A percentile compares a stretch with the other conserved stretches of the same genome.
Conservation (phyloP, 192 early-diverging fungal species). For the Coemansia sp. region DNA sequence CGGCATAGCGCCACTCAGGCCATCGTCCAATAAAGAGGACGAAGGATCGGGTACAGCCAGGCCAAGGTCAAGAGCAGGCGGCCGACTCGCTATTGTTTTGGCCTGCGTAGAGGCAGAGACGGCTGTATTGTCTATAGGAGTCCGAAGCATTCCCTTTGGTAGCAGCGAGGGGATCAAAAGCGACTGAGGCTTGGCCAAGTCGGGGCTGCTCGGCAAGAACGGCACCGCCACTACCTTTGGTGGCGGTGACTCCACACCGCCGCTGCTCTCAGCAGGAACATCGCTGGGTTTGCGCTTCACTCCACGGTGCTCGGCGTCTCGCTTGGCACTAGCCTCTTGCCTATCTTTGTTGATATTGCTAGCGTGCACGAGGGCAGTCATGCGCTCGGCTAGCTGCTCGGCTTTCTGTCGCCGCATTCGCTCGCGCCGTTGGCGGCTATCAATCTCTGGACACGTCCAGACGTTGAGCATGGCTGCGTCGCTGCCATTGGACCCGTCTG, state of each 20-base stretch:
- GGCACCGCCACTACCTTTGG: neutral
- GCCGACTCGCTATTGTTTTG: neutral
- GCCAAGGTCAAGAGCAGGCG: neutral
- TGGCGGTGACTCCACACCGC: no score
- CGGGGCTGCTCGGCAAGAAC: constrained; percentile 12
- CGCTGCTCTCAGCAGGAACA: no score
- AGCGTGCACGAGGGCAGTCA: constrained; percentile 27
- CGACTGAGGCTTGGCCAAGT: constrained; percentile 32
- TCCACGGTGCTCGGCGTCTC: neutral
- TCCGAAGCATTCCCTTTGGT: constrained; percentile 34
- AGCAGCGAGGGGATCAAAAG: constrained; percentile 47
- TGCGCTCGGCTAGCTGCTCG: constrained; percentile 19
- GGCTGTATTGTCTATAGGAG: neutral
- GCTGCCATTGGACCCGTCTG: neutral
- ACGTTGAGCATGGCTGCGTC: constrained; percentile 7
- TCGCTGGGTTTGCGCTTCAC: constrained; percentile 14
- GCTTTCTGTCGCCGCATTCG: constrained; percentile 19
- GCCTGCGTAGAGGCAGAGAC: neutral
- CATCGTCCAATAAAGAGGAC: no score
- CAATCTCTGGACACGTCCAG: constrained; percentile 42
- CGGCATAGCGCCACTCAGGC: neutral
- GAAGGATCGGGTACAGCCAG: no score
- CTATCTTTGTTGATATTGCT: neutral
- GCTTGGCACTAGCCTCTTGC: neutral
- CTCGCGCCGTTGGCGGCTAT: constrained; percentile 4